Conservation (phyloP, 352 stramenopile species). For the Phytopythium montanum region DNA sequence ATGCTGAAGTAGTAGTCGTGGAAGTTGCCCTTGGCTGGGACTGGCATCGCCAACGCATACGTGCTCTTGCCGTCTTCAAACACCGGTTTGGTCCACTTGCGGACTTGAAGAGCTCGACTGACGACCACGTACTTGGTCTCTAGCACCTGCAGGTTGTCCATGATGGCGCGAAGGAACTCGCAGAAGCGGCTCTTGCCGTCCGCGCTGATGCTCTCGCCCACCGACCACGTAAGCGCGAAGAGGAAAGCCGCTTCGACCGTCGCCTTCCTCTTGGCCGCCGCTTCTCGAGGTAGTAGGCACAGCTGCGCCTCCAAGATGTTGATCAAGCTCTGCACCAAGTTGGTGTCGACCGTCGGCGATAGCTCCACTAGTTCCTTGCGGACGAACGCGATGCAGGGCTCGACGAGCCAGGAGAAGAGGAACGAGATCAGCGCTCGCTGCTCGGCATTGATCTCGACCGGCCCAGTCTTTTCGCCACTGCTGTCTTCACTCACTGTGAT, state of each 20-base stretch:
- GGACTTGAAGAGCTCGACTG: slow-evolving; percentile 74
- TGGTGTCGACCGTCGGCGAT: slow-evolving; percentile 87
- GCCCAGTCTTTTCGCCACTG: slow-evolving; percentile 20
- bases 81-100: slow-evolving; percentile 68
- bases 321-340: slow-evolving; percentile 86
- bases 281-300: slow-evolving; percentile 62
- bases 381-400: slow-evolving; percentile 88
- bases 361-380: slow-evolving; percentile 86
- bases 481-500: slow-evolving; percentile 32
- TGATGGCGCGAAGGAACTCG: slow-evolving; percentile 75
- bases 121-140: slow-evolving; percentile 76
- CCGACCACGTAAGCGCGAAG: slow-evolving; percentile 90
- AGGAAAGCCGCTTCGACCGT: slow-evolving; percentile 84
- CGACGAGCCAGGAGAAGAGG: slow-evolving; percentile 86
- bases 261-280: slow-evolving; percentile 63
- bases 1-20: slow-evolving; percentile 89
- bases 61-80: slow-evolving; percentile 66
- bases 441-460: slow-evolving; percentile 72
- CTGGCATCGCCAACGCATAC: slow-evolving; percentile 40
- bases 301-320: slow-evolving; percentile 83
- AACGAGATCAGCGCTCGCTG: slow-evolving; percentile 71
- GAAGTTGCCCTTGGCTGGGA: slow-evolving; percentile 71
- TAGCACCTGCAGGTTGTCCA: slow-evolving; percentile 67
- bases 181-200: slow-evolving; percentile 71
- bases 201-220: slow-evolving; percentile 78